These are phyloP conservation scores for Yamadazyma dendronema DNA, from an alignment of 1,139 yeast genomes.

Conservation along the genomic window DNA sequence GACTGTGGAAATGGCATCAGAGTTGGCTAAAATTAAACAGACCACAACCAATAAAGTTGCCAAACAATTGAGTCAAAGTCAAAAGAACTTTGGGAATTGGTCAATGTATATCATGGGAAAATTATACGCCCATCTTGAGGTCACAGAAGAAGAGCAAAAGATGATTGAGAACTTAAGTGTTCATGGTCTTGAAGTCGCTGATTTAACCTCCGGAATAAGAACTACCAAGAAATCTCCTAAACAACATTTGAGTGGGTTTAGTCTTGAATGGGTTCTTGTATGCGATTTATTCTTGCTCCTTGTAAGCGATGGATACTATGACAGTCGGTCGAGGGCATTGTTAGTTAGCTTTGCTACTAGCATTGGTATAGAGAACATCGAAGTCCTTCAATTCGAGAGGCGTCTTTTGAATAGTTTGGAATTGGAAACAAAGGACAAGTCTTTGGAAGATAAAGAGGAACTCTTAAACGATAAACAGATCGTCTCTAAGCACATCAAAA, in stretches of 20 bases:
- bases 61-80: constrained; percentile 63
- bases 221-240: neutral
- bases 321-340: constrained; percentile 80
- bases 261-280: constrained; percentile 83
- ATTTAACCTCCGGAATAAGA: constrained; percentile 60
- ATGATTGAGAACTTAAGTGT: constrained; percentile 87
- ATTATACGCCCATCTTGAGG: constrained; percentile 77
- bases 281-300: constrained; percentile 85
- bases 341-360: constrained; percentile 63
- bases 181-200: constrained; percentile 78
- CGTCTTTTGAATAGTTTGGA: constrained; percentile 88
- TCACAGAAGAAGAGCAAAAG: constrained; percentile 66
- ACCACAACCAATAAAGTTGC: constrained; percentile 54
- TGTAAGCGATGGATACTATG: constrained; percentile 83
- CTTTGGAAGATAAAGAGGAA: constrained; percentile 59
- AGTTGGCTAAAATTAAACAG: constrained; percentile 59
- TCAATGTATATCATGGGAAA: constrained; percentile 68
- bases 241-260: constrained; percentile 8
- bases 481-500: constrained; percentile 66
- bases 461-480: constrained; percentile 73
- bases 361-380: constrained; percentile 58
- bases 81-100: constrained; percentile 85
- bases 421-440: constrained; percentile 63
- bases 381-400: constrained; percentile 84
- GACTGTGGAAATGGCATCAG: constrained; percentile 78